phyloP scores from a whole-genome alignment of 2,329 filamentous ascomycete species.

The Metarhizium sp. region DNA sequence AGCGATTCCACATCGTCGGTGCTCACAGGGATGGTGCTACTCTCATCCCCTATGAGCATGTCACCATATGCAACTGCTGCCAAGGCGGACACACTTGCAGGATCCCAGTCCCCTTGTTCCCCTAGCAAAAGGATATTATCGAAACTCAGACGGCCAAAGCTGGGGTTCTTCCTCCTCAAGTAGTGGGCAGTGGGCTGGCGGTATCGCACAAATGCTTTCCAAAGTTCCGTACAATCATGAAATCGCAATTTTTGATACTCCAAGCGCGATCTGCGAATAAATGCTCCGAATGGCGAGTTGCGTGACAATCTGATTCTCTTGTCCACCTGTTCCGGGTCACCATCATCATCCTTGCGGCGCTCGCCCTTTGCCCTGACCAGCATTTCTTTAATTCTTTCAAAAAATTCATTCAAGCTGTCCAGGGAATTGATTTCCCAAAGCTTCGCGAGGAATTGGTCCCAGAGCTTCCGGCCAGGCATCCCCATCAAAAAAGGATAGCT shows the following conservation, averaged over 20 bases:
- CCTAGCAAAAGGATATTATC: constrained; percentile 45
- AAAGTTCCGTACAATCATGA: constrained; percentile 66
- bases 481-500: constrained; percentile 42
- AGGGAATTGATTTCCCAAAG: constrained; percentile 80
- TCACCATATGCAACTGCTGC: constrained; percentile 42
- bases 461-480: constrained; percentile 70
- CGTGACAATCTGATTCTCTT: constrained; percentile 53
- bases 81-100: constrained; percentile 33
- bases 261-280: constrained; percentile 65
- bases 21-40: constrained; percentile 46
- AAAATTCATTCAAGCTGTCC: constrained; percentile 70
- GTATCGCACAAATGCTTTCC: constrained; percentile 76
- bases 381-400: constrained; percentile 48
- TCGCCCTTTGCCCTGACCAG: constrained; percentile 56
- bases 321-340: constrained; percentile 28
- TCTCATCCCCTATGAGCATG: constrained; percentile 35
- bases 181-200: constrained; percentile 62
- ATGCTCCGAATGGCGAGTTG: constrained; percentile 72
- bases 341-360: constrained; percentile 40
- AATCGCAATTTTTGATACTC: constrained; percentile 79
- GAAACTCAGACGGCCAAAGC: constrained; percentile 46
- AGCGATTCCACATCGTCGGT: constrained; percentile 72
- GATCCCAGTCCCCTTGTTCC: constrained; percentile 39
- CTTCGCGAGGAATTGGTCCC: constrained; percentile 73
- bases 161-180: constrained; percentile 53